Base-by-base conservation (phyloP, 129 eudicot genomes). In the Arctium minus region DNA sequence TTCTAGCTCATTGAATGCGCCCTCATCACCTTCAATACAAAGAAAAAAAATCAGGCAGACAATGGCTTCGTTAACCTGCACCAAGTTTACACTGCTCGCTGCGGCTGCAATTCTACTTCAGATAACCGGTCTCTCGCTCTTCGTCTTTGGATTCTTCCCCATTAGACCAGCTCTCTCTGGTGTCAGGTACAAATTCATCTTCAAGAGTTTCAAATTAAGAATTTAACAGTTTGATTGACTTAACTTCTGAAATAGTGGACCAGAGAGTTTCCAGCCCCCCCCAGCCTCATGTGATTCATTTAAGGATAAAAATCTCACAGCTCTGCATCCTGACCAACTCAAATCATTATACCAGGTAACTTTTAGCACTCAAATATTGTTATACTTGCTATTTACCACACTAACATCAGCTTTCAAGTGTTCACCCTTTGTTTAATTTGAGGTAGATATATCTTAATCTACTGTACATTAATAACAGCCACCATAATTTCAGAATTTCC, bases 121-220 rank as follows among this genome's bases (percentile, higher is more conserved):
- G 80, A 81, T 91, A 48, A 79, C 82, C 22, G 98, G 99, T 27
- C 97, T 96, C 44, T 83, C 85, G 15, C 90, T 96, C 88, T 96
- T 96, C 86, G 86, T 93, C 72, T 83, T 90, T 32, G 99, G 95
- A 29, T 96, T 96, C 91, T 96, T 96, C 82, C 99, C 99, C 17
- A 93, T 91, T 71, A 93, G 86, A 86, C 94, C 99, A 22, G 87
- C 92, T 77, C 94, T 96, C 79, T 86, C 91, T 22, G 99, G 99
- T 70, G 46, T 90, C 88, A 93, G 97, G 97, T 92, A 79, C 33
- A 6, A 13, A 2, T 64, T 70, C 30, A 18, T 44, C 8, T 35
- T 5, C 39, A 40, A 3, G 1, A 32, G 33, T 77, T 67, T 48
- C 73, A 46, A 12, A 2, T 46, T 29, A 36, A 2, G 12, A 27